These are phyloP conservation scores for Lentithecium fluviatile DNA, from an alignment of 495 filamentous ascomycete species.

Conservation along the genomic window DNA sequence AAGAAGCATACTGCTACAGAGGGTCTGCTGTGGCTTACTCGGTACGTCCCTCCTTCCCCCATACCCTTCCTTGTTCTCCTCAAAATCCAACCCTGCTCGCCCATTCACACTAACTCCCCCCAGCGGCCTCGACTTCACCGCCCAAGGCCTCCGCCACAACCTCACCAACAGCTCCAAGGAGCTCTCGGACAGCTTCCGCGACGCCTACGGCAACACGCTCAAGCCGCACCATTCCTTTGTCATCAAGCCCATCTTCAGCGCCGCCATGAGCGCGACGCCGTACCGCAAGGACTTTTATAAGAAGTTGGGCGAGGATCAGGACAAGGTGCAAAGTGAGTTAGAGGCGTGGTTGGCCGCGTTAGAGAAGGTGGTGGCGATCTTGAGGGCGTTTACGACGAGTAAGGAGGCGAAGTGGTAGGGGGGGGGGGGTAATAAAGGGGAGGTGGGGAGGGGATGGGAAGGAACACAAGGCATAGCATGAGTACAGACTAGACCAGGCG, in stretches of 20 bases:
- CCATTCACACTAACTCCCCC: conserved; percentile 1
- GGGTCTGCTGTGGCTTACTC: conserved; percentile 85
- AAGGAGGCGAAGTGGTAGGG: conserved; percentile 37
- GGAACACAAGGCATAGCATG: too few relatives aligned
- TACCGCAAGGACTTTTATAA: conserved; percentile 87
- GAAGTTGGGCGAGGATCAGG: conserved; percentile 72
- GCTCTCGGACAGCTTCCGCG: conserved; percentile 80
- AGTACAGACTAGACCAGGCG: too few relatives aligned
- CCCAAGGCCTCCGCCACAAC: conserved; percentile 77
- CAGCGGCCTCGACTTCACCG: conserved; percentile 91
- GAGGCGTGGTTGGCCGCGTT: conserved; percentile 69
- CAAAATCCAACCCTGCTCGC: neutral
- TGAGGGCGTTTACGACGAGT: conserved; percentile 42
- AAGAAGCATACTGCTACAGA: conserved; percentile 84
- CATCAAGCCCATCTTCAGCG: conserved; percentile 82
- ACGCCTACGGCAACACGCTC: conserved; percentile 78
- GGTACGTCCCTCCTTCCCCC: conserved; percentile 53
- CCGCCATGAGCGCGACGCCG: conserved; percentile 88
- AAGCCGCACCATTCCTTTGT: conserved; percentile 87
- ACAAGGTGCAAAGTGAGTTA: conserved; percentile 60
- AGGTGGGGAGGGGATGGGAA: too few relatives aligned
- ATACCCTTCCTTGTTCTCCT: conserved; percentile 11
- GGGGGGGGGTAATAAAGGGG: neutral
- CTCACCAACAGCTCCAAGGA: conserved; percentile 63
- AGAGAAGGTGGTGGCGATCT: conserved; percentile 54